phyloP scores from a whole-genome alignment of 371 early-diverging fungal genomes.

The Mortierella sp. region DNA sequence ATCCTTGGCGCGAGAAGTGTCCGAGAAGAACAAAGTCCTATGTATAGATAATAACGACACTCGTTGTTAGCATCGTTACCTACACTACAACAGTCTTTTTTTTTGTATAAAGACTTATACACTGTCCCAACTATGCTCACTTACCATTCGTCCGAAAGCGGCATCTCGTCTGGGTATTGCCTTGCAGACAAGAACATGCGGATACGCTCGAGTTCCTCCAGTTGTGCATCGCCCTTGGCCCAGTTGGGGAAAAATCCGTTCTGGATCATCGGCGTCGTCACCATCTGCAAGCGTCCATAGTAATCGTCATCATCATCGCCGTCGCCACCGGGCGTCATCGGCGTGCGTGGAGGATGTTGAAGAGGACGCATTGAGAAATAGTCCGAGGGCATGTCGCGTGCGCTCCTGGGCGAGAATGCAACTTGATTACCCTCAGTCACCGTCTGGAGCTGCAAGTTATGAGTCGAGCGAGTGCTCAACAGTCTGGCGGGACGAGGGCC shows the following conservation, averaged over 20 bases:
- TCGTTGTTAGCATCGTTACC: neutral
- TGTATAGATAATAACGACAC: conserved; percentile 9
- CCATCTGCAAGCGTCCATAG: conserved; percentile 51
- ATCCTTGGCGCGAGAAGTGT: conserved; percentile 57
- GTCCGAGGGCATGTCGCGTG: conserved; percentile 24
- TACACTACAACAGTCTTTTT: no score
- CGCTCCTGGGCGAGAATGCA: conserved; percentile 43
- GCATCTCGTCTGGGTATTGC: conserved; percentile 54
- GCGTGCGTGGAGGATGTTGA: conserved; percentile 50
- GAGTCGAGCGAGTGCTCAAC: conserved; percentile 37
- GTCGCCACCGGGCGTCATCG: conserved; percentile 52
- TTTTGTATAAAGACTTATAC: no score
- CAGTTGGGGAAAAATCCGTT: conserved; percentile 54
- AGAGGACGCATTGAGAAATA: conserved; percentile 55
- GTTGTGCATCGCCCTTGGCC: conserved; percentile 55
- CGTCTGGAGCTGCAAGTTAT: conserved; percentile 40
- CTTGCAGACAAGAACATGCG: conserved; percentile 41
- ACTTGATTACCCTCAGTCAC: conserved; percentile 28
- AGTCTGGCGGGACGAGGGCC: conserved; percentile 52
- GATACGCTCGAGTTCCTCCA: conserved; percentile 49
- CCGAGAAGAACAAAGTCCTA: conserved; percentile 63
- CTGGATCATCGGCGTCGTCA: conserved; percentile 55
- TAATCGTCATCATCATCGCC: conserved; percentile 42
- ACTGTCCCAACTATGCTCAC: neutral
- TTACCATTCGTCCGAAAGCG: conserved; percentile 55